Conservation (phyloP, 495 filamentous ascomycete genomes). For the Penicillium robsamsonii region DNA sequence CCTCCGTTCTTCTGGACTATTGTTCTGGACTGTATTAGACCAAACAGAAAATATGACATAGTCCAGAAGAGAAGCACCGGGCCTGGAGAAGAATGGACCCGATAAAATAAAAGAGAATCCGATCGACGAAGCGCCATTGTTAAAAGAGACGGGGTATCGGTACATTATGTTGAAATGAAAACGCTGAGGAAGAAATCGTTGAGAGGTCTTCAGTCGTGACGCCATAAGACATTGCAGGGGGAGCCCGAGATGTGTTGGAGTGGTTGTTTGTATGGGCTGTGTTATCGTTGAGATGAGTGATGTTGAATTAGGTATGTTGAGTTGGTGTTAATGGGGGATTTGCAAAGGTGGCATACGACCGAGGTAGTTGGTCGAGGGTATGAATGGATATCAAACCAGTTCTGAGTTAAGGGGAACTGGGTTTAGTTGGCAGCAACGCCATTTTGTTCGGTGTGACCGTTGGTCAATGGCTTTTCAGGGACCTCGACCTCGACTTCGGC, state of each 20-base stretch:
- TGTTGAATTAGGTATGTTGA: conserved; percentile 45
- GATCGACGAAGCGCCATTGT: conserved; percentile 34
- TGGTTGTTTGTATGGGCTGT: conserved; percentile 23
- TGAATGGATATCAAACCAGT: background rate
- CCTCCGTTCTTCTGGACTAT: conserved; percentile 8
- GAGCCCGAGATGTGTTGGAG: conserved; percentile 34
- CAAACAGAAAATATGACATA: conserved; percentile 5
- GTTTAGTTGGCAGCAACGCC: conserved; percentile 33
- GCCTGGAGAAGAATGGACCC: conserved; percentile 14
- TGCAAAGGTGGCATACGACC: conserved; percentile 13
- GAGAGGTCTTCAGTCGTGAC: conserved; percentile 51
- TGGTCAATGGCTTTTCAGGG: conserved; percentile 22
- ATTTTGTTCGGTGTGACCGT: conserved; percentile 22
- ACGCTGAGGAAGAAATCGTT: conserved; percentile 52
- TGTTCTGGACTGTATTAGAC: conserved; percentile 8
- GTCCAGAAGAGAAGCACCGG: conserved; percentile 21
- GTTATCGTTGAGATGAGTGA: conserved; percentile 43
- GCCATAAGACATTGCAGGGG: conserved; percentile 44
- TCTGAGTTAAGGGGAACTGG: conserved; percentile 19
- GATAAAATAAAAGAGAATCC: conserved; percentile 31
- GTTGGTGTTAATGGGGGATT: conserved; percentile 22
- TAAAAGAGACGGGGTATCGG: conserved; percentile 42
- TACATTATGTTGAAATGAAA: conserved; percentile 46
- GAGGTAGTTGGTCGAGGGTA: background rate
- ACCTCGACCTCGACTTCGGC: conserved; percentile 27